Evolutionary conservation across 208 protist genomes (phyloP).

Genomic region (Leishmania guyanensis): DNA sequence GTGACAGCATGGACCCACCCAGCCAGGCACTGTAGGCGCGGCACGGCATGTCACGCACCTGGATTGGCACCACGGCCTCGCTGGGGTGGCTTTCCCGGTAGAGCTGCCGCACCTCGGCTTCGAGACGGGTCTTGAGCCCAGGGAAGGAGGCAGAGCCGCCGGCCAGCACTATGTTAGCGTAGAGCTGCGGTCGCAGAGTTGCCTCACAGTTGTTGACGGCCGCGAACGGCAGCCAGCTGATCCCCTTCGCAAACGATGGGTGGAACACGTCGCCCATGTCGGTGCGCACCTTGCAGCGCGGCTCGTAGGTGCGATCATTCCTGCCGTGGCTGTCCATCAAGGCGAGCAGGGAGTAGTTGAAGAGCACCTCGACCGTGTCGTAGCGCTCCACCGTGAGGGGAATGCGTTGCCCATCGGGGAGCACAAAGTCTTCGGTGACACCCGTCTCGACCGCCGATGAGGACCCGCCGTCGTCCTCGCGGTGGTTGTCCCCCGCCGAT

Average conservation of each 20-base stretch:
- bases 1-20: slow-evolving; percentile 83
- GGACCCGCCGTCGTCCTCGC: background rate
- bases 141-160: slow-evolving; percentile 91
- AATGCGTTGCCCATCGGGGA: slow-evolving; percentile 90
- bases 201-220: slow-evolving; percentile 93
- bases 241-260: slow-evolving; percentile 85
- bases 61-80: slow-evolving; percentile 80
- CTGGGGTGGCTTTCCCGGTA: slow-evolving; percentile 87
- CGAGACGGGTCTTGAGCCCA: slow-evolving; percentile 79
- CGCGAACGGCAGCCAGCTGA: slow-evolving; percentile 92
- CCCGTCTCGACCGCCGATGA: background rate
- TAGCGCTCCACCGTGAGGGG: slow-evolving; percentile 69
- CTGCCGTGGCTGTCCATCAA: slow-evolving; percentile 21
- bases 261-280: slow-evolving; percentile 84
- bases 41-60: slow-evolving; percentile 69
- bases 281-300: slow-evolving; percentile 73
- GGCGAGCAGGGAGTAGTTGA: slow-evolving; percentile 84
- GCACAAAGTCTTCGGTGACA: slow-evolving; percentile 55
- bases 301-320: slow-evolving; percentile 53
- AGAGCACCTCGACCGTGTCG: slow-evolving; percentile 79
- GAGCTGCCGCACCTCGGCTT: slow-evolving; percentile 86
- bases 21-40: slow-evolving; percentile 86
- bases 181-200: slow-evolving; percentile 88
- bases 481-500: background rate
- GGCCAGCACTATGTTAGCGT: slow-evolving; percentile 93